Conservation (phyloP, 257 asterid species). For the Solanum neorickii region DNA sequence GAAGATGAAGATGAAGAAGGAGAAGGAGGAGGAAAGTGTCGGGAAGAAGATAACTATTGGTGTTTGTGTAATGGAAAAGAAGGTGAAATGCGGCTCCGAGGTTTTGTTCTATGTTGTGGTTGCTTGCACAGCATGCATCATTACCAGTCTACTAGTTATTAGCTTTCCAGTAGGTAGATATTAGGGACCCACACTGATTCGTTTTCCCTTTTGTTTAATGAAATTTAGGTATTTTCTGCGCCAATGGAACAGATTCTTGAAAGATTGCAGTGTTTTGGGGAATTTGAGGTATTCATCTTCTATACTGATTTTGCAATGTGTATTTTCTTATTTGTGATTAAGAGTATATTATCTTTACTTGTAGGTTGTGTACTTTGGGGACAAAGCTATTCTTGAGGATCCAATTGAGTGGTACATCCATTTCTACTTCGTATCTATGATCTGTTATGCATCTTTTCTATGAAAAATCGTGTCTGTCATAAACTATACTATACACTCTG, state of each 20-base stretch:
- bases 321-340: neutral
- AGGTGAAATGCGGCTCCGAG: slow-evolving; percentile 99
- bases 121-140: slow-evolving; percentile 21
- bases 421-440: neutral
- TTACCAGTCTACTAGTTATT: neutral
- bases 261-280: slow-evolving; percentile 80
- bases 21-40: slow-evolving; percentile 18
- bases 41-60: slow-evolving; percentile 58
- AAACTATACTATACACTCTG: neutral
- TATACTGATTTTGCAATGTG: neutral
- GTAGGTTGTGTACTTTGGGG: slow-evolving; percentile 86
- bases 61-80: slow-evolving; percentile 98
- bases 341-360: neutral
- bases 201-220: neutral
- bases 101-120: slow-evolving; percentile 41
- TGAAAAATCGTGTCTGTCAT: neutral
- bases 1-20: slow-evolving; percentile 22
- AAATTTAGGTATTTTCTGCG: slow-evolving; percentile 49
- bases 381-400: slow-evolving; percentile 75
- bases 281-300: slow-evolving; percentile 50
- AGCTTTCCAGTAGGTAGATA: neutral
- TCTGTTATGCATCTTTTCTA: neutral
- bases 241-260: slow-evolving; percentile 93
- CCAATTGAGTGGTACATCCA: slow-evolving; percentile 68
- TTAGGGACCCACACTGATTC: neutral